phyloP scores from a whole-genome alignment of 164 flowering plant genomes.

The Akebia trifoliata region DNA sequence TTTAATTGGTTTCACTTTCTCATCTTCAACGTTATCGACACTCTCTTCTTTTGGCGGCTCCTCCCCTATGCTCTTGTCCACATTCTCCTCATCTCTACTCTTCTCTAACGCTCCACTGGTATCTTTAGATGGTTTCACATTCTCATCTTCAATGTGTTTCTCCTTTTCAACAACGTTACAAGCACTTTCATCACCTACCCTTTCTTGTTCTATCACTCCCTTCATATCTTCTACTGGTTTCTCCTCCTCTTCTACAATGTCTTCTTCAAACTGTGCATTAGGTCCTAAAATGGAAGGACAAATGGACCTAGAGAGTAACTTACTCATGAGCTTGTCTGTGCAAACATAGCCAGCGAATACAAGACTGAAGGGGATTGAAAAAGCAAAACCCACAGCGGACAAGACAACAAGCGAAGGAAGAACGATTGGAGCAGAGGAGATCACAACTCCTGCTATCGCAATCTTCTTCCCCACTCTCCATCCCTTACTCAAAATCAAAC shows the following conservation, averaged over 20 bases:
- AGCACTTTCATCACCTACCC: slow-evolving; percentile 4
- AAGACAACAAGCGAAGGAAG: slow-evolving; percentile 62
- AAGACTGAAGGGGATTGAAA: slow-evolving; percentile 59
- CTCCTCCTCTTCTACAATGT: not conserved
- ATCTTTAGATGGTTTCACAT: slow-evolving; percentile 1
- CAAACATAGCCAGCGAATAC: slow-evolving; percentile 56
- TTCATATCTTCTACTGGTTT: slow-evolving; percentile 3
- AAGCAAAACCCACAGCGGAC: slow-evolving; percentile 55
- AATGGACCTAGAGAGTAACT: slow-evolving; percentile 38
- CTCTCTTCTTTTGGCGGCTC: not conserved
- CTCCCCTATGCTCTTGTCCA: not conserved
- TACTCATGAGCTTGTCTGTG: slow-evolving; percentile 59
- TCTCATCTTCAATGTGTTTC: not conserved
- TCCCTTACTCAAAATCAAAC: slow-evolving; percentile 38
- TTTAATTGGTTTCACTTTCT: not conserved
- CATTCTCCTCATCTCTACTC: slow-evolving; percentile 1
- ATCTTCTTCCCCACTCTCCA: slow-evolving; percentile 53
- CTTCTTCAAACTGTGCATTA: not conserved
- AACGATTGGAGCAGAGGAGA: slow-evolving; percentile 61
- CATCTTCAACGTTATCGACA: not conserved
- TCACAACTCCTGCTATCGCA: slow-evolving; percentile 45
- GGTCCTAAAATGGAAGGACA: slow-evolving; percentile 11
- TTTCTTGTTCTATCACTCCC: slow-evolving; percentile 7
- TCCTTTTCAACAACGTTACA: slow-evolving; percentile 1
- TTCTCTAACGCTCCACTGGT: not conserved